A percentile compares a stretch with the other conserved stretches of the same genome.
Evolutionary conservation across 23 red algal genomes (phyloP).

Genomic region (Porphyridium purpureum): DNA sequence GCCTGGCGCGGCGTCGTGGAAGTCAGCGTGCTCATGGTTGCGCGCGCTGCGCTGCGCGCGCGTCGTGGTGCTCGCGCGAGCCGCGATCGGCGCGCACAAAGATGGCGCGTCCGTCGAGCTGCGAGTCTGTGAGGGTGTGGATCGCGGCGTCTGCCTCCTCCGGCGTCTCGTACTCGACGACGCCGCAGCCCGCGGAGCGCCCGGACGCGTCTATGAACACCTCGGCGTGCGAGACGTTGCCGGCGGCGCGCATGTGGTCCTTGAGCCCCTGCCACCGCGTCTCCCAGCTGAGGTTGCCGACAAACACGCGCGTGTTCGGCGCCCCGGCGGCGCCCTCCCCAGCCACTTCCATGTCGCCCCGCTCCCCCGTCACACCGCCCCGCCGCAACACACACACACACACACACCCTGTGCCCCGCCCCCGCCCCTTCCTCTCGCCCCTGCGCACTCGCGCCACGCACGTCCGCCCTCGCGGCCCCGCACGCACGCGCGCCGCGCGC

Average conservation of each 20-base stretch:
- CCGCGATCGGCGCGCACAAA: slow-evolving; percentile 97
- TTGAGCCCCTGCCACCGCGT: slow-evolving; percentile 87
- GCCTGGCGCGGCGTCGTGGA: neutral
- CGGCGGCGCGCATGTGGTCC: slow-evolving; percentile 95
- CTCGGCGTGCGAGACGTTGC: slow-evolving; percentile 75
- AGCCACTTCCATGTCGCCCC: too few species aligned
- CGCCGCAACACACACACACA: too few species aligned
- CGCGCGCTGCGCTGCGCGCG: neutral
- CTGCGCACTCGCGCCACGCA: too few species aligned
- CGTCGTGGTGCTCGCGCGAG: slow-evolving; percentile 24
- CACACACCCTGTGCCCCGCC: too few species aligned
- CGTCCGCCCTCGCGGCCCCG: too few species aligned
- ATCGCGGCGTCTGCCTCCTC: slow-evolving; percentile 68
- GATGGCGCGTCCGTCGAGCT: slow-evolving; percentile 68
- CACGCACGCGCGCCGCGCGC: too few species aligned
- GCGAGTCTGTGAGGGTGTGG: slow-evolving; percentile 65
- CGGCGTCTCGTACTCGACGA: slow-evolving; percentile 85
- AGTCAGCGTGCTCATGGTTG: neutral
- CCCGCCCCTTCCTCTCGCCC: too few species aligned
- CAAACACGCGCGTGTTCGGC: too few species aligned
- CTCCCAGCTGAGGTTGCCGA: slow-evolving; percentile 88
- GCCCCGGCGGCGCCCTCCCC: too few species aligned
- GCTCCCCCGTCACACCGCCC: too few species aligned
- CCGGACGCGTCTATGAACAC: slow-evolving; percentile 92
- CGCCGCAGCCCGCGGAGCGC: slow-evolving; percentile 90